phyloP scores from a whole-genome alignment of 2,329 filamentous ascomycete genomes.

The Lachnellula occidentalis region DNA sequence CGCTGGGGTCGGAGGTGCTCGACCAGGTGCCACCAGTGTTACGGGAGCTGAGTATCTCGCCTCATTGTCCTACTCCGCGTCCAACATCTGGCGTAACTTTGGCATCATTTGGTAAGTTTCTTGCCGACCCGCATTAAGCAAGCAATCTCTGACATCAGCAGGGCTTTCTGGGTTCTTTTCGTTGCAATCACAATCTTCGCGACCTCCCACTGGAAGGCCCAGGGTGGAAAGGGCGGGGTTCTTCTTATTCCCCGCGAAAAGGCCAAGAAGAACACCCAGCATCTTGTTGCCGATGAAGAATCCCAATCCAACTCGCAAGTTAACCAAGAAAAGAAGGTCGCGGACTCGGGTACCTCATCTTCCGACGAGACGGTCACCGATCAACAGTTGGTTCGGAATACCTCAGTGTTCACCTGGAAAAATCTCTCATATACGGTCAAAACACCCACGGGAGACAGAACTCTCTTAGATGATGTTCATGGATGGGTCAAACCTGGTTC shows the following conservation, averaged over 20 bases:
- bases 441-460: conserved; percentile 54
- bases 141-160: not conserved
- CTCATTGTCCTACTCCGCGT: conserved; percentile 47
- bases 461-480: conserved; percentile 72
- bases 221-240: conserved; percentile 46
- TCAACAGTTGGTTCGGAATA: conserved; percentile 52
- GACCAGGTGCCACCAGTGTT: conserved; percentile 43
- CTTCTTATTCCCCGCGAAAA: conserved; percentile 60
- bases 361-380: conserved; percentile 34
- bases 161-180: conserved; percentile 55
- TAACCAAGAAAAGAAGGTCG: conserved; percentile 9
- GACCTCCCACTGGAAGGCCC: conserved; percentile 51
- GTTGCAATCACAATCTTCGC: conserved; percentile 51
- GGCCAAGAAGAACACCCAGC: conserved; percentile 35
- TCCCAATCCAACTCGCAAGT: conserved; percentile 20
- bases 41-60: conserved; percentile 53
- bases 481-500: conserved; percentile 69
- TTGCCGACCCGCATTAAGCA: too few relatives aligned
- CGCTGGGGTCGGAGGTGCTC: conserved; percentile 52
- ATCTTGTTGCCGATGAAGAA: conserved; percentile 44
- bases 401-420: conserved; percentile 69
- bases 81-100: conserved; percentile 55
- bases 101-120: conserved; percentile 46
- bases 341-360: conserved; percentile 12
- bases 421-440: conserved; percentile 64